Conservation (phyloP, 306 rosid species). For the Prosopis cineraria region DNA sequence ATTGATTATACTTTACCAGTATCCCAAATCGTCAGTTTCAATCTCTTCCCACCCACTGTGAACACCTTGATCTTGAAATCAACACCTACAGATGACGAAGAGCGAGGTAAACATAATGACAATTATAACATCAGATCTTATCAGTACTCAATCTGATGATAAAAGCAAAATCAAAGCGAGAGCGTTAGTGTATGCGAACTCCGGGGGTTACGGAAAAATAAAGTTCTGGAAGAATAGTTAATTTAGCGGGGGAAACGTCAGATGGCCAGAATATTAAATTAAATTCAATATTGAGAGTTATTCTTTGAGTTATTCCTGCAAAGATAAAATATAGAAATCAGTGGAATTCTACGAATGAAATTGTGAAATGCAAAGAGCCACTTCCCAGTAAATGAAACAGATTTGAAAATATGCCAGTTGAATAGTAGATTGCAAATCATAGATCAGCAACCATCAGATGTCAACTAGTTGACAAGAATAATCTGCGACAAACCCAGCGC, state of each 20-base stretch:
- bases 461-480: neutral
- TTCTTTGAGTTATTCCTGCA: neutral
- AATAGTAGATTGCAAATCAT: conserved; percentile 16
- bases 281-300: neutral
- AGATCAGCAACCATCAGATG: conserved; percentile 44
- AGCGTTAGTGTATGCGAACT: neutral
- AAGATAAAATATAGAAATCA: conserved; percentile 6
- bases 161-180: conserved; percentile 10
- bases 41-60: conserved; percentile 77
- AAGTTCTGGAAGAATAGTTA: conserved; percentile 15
- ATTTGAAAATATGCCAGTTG: neutral
- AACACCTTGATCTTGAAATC: conserved; percentile 96
- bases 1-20: conserved; percentile 61
- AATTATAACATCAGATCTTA: conserved; percentile 8
- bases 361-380: conserved; percentile 5
- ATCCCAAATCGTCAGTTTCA: conserved; percentile 97
- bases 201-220: neutral
- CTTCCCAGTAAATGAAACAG: neutral
- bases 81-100: conserved; percentile 62
- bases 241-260: neutral
- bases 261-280: neutral
- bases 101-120: neutral
- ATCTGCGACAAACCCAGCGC: neutral
- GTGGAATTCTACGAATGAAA: neutral
- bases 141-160: conserved; percentile 6